Conservation (phyloP, 768 basidiomycete genomes). For the Lyophyllum atratum region DNA sequence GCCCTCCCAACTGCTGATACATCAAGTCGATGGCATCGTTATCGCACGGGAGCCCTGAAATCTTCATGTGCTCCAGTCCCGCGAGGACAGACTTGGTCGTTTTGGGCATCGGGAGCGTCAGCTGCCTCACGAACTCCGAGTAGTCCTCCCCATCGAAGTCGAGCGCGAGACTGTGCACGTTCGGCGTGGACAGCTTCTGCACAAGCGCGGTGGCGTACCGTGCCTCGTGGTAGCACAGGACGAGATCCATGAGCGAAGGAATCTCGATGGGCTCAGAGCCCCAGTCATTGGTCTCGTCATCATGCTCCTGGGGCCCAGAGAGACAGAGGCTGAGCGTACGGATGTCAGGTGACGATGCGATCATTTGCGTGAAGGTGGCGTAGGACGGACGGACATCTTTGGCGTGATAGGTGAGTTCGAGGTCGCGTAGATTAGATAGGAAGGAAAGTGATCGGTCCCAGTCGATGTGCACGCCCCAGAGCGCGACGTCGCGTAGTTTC, state of each 20-base stretch:
- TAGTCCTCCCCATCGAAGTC: constrained; percentile 61
- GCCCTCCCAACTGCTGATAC: constrained; percentile 47
- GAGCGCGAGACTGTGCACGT: constrained; percentile 45
- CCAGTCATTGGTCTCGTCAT: constrained; percentile 35
- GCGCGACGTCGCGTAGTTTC: constrained; percentile 42
- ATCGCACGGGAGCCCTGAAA: constrained; percentile 51
- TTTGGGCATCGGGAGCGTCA: constrained; percentile 40
- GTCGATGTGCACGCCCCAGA: constrained; percentile 74
- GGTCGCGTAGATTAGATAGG: constrained; percentile 45
- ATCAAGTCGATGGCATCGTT: constrained; percentile 33
- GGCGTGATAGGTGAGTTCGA: constrained; percentile 65
- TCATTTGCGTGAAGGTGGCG: constrained; percentile 49
- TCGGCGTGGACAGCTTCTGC: constrained; percentile 40
- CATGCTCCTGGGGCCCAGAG: constrained; percentile 56
- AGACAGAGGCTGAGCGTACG: constrained; percentile 49
- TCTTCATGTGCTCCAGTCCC: constrained; percentile 52
- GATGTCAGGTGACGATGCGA: constrained; percentile 56
- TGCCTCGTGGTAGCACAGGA: constrained; percentile 40
- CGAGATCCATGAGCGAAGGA: constrained; percentile 39
- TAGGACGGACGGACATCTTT: constrained; percentile 66
- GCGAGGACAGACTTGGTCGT: constrained; percentile 46
- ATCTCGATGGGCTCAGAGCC: constrained; percentile 36
- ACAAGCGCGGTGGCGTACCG: constrained; percentile 40
- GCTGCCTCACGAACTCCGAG: constrained; percentile 44
- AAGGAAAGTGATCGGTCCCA: constrained; percentile 54